Conservation (phyloP, 1,139 yeast species). For the Saccharomycopsis crataegensis region DNA sequence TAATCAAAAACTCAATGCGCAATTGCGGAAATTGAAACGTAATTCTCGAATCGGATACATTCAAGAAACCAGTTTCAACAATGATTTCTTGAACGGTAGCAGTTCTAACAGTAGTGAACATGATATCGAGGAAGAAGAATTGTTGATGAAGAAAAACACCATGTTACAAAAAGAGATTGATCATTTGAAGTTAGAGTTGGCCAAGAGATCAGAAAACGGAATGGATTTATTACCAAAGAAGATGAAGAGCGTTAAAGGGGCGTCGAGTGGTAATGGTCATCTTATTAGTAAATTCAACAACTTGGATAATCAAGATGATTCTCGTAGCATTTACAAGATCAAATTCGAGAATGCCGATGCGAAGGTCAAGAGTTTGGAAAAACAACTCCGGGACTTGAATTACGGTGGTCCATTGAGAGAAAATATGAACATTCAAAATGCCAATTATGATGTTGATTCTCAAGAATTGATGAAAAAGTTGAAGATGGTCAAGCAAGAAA, state of each 20-base stretch:
- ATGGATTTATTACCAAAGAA: constrained; percentile 27
- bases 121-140: constrained; percentile 19
- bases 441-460: constrained; percentile 38
- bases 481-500: constrained; percentile 43
- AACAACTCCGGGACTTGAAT: constrained; percentile 31
- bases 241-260: constrained; percentile 20
- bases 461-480: constrained; percentile 50
- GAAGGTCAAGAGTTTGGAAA: constrained; percentile 38
- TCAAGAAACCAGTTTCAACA: constrained; percentile 16
- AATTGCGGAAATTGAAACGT: constrained; percentile 31
- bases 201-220: constrained; percentile 28
- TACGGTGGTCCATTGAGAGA: constrained; percentile 21
- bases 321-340: constrained; percentile 26
- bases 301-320: constrained; percentile 5
- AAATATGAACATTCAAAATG: constrained; percentile 23
- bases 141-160: constrained; percentile 29
- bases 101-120: background rate
- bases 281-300: constrained; percentile 10
- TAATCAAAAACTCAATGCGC: constrained; percentile 38
- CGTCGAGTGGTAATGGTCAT: constrained; percentile 5
- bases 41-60: constrained; percentile 22
- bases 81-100: constrained; percentile 15
- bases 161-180: constrained; percentile 31
- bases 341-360: constrained; percentile 38
- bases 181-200: constrained; percentile 32